Evolutionary conservation across 768 basidiomycete species (phyloP).

Genomic region (Myochromella boudieri): DNA sequence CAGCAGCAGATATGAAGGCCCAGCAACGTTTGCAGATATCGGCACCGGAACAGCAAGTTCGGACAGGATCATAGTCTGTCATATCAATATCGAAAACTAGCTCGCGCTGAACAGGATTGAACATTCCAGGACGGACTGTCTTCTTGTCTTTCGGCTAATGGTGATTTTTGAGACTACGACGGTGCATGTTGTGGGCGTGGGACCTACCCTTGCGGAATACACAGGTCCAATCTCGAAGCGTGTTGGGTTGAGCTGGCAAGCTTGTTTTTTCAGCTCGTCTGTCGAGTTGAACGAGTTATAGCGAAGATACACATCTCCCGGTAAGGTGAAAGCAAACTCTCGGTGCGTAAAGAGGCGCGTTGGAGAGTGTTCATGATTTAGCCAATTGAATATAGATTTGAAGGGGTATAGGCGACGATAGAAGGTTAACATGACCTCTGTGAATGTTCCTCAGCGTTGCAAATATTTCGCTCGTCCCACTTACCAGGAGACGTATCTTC

Average conservation of each 20-base stretch:
- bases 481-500: constrained; percentile 18
- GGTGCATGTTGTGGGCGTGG: neutral
- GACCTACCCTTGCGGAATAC: constrained; percentile 81
- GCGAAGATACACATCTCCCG: constrained; percentile 88
- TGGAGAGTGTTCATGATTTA: constrained; percentile 86
- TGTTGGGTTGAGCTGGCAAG: constrained; percentile 80
- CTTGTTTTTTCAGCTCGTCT: constrained; percentile 92
- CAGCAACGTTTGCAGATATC: constrained; percentile 93
- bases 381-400: constrained; percentile 91
- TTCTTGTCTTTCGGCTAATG: constrained; percentile 87
- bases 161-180: neutral
- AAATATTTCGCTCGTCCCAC: no score
- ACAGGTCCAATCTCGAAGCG: constrained; percentile 98
- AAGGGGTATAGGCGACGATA: constrained; percentile 93
- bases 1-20: constrained; percentile 92
- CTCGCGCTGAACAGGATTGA: constrained; percentile 80
- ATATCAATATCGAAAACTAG: constrained; percentile 99
- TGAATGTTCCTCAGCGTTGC: no score
- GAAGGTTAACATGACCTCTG: constrained; percentile 61
- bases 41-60: constrained; percentile 92
- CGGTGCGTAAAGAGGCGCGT: constrained; percentile 86
- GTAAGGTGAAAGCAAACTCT: constrained; percentile 94
- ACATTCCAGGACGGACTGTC: constrained; percentile 62
- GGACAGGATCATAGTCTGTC: constrained; percentile 96
- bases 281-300: constrained; percentile 87